Base-by-base conservation (phyloP, 176 grass and related monocot genomes). In the Zoysia japonica region DNA sequence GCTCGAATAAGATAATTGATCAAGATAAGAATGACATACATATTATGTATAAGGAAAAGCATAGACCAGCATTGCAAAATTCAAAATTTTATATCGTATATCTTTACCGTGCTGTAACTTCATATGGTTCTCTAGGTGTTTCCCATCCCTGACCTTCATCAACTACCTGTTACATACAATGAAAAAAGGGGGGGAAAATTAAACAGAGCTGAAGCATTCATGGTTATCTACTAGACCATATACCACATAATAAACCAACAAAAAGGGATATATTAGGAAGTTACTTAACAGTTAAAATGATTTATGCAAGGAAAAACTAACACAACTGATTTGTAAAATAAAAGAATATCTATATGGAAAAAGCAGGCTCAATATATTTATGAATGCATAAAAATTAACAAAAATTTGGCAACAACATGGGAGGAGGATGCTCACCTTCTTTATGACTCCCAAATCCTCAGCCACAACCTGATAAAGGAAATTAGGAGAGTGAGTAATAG, bases 101-200 rank as follows among this genome's bases (percentile, higher is more conserved):
- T 65, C 73, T 79, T 88, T 85, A 92, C 95, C 83, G 39, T 80
- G 89, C 85, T 81, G 88, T 92, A 50, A 98, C 86, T 94, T 98
- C 95, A 85, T 94, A 98, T 75, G 89, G 95, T 80, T 86, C 91
- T 88, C 95, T 98, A 73, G 95, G 95, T 85, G 83, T 87, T 88
- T 98, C 95, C 95, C 95, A 98, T 81, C 95, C 92, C 84, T 89
- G 79, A 53, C 95, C 95, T 89, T 98, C 95, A 71, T 71, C 78
- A 82, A 90, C 67, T 90, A 90, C 87, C 95, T 98, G 78, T 14
- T 65, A 49, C 43, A 81, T 85, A 37, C 16, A 77, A 85, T 71
- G 71, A 35, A 57, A 4, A 71, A 65, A 65, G 28, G 28, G 28
- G 28, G 6, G 47, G 70, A 61, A 47, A 42, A 36, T 81, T 57